A percentile compares a stretch with the other conserved stretches of the same genome.
Evolutionary conservation across 371 early-diverging fungal species (phyloP).

Genomic region (Circinella umbellata): DNA sequence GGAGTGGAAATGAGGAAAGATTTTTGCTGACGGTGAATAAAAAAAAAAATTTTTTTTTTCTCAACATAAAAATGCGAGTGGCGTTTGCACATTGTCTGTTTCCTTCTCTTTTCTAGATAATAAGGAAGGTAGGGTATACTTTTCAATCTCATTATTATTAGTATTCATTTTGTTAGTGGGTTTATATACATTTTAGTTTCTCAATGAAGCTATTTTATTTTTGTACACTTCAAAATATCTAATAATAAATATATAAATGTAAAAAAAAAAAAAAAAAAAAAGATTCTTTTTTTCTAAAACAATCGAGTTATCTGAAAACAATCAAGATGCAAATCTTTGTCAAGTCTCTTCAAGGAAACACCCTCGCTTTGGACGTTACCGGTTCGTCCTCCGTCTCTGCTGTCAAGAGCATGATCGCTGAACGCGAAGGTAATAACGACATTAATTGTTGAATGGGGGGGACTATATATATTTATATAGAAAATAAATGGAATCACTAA

Average conservation of each 20-base stretch:
- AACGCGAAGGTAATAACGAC: conserved; percentile 74
- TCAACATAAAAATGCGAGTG: conserved; percentile 11
- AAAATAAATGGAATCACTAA: not conserved
- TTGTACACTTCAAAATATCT: too few relatives aligned
- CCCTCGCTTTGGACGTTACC: conserved; percentile 86
- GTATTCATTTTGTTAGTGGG: not conserved
- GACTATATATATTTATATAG: too few relatives aligned
- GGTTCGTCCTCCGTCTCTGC: conserved; percentile 78
- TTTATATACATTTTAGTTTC: too few relatives aligned
- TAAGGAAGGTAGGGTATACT: conserved; percentile 16
- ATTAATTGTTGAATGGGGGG: not conserved
- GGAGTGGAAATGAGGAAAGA: not conserved
- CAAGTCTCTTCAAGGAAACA: conserved; percentile 88
- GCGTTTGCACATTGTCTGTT: not conserved
- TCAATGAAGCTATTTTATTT: too few relatives aligned
- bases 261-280: too few relatives aligned
- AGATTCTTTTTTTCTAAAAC: conserved; percentile 14
- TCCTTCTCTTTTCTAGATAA: conserved; percentile 18
- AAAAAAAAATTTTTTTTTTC: conserved; percentile 12
- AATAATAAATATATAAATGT: too few relatives aligned
- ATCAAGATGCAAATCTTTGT: conserved; percentile 85
- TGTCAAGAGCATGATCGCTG: conserved; percentile 91
- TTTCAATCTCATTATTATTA: not conserved
- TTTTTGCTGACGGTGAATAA: not conserved
- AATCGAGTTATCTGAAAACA: conserved; percentile 29